phyloP scores from a whole-genome alignment of 2,329 filamentous ascomycete species.

The Falciphora oryzae region DNA sequence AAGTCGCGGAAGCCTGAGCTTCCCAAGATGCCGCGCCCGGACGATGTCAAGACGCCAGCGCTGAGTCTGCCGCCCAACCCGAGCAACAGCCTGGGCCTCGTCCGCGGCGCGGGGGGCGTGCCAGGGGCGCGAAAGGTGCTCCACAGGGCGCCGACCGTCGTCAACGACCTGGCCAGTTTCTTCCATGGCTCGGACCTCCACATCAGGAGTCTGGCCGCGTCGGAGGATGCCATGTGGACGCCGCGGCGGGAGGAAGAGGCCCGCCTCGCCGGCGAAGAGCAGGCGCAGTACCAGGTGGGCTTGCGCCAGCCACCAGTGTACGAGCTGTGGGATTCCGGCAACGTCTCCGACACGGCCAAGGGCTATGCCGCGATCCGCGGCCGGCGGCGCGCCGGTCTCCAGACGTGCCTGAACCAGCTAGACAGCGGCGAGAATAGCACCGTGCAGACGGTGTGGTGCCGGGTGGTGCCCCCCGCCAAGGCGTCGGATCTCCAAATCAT shows the following conservation, averaged over 20 bases:
- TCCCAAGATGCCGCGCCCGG: neutral
- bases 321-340: neutral
- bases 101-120: neutral
- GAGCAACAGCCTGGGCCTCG: neutral
- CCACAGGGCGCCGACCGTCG: neutral
- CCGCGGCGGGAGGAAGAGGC: neutral
- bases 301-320: neutral
- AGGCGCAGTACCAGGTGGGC: constrained; percentile 23
- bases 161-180: neutral
- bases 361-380: constrained; percentile 33
- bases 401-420: constrained; percentile 34
- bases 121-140: constrained; percentile 7
- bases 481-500: constrained; percentile 14
- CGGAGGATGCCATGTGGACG: constrained; percentile 10
- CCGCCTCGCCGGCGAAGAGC: constrained; percentile 28
- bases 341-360: neutral
- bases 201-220: constrained; percentile 6
- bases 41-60: neutral
- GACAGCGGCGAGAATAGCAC: constrained; percentile 31
- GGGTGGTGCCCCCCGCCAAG: constrained; percentile 30
- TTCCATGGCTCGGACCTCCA: constrained; percentile 2
- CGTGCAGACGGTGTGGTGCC: constrained; percentile 30
- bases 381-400: constrained; percentile 38
- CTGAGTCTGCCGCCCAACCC: neutral
- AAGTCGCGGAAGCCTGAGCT: neutral